Percentiles rank a stretch among this genome's conserved stretches.
Evolutionary conservation across 352 stramenopile genomes (phyloP).

Genomic region (Globisporangium alternatum): DNA sequence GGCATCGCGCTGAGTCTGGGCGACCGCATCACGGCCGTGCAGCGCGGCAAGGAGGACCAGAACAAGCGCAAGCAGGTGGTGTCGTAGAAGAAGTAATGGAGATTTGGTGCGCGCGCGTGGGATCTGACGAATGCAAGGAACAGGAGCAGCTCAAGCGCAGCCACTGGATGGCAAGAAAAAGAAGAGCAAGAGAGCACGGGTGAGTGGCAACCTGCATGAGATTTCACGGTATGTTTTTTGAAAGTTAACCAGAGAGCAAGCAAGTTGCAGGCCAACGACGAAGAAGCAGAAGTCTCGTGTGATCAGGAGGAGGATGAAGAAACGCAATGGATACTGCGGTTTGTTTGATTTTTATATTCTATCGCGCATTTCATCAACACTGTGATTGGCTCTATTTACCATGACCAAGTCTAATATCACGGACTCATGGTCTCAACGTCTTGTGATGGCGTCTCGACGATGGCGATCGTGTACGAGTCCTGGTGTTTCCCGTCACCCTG

Average conservation of each 20-base stretch:
- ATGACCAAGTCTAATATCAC: not conserved
- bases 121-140: not conserved
- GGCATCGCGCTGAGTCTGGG: constrained; percentile 99
- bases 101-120: not conserved
- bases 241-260: not conserved
- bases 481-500: constrained; percentile 13
- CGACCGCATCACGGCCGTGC: constrained; percentile 97
- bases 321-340: not conserved
- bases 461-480: constrained; percentile 47
- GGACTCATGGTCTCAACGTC: constrained; percentile 11
- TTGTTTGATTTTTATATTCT: constrained; percentile 2
- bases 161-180: not conserved
- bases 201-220: not conserved
- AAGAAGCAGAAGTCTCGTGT: not conserved
- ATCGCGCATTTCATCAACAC: not conserved
- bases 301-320: not conserved
- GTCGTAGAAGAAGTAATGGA: constrained; percentile 31
- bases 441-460: constrained; percentile 41
- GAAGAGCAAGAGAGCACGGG: not conserved
- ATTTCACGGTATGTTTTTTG: constrained; percentile 3
- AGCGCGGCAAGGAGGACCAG: constrained; percentile 87
- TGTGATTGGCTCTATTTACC: too few relatives aligned
- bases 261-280: not conserved
- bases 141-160: not conserved
- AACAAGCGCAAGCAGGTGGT: constrained; percentile 82